phyloP scores from a whole-genome alignment of 2,329 filamentous ascomycete species.

The Colletotrichum limetticola region DNA sequence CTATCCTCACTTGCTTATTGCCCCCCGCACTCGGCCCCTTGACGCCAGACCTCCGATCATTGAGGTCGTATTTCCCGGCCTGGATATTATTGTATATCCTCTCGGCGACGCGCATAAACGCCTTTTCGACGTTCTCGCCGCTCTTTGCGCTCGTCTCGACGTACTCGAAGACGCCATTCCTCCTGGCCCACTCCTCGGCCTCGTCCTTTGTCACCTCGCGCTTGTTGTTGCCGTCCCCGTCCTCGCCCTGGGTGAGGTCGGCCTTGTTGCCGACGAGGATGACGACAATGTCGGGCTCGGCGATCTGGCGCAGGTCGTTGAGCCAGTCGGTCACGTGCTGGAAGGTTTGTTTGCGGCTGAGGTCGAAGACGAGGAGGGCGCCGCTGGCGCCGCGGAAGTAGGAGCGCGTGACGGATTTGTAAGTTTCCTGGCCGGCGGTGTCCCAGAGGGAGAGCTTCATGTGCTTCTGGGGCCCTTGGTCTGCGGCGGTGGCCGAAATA shows the following conservation, averaged over 20 bases:
- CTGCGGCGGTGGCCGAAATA: conserved; percentile 40
- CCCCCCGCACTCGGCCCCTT: conserved; percentile 73
- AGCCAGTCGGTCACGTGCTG: conserved; percentile 92
- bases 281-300: conserved; percentile 94
- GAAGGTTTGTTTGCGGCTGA: conserved; percentile 87
- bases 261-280: conserved; percentile 96
- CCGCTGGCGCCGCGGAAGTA: conserved; percentile 86
- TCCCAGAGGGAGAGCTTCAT: conserved; percentile 98
- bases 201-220: conserved; percentile 85
- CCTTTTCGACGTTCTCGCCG: conserved; percentile 91
- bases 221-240: conserved; percentile 59
- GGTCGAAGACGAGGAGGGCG: conserved; percentile 91
- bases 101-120: conserved; percentile 93
- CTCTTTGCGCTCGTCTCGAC: conserved; percentile 97
- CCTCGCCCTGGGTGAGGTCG: conserved; percentile 71
- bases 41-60: conserved; percentile 91
- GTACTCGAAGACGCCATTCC: conserved; percentile 90
- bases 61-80: conserved; percentile 92
- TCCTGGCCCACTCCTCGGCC: conserved; percentile 87
- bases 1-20: conserved; percentile 58
- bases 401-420: conserved; percentile 93
- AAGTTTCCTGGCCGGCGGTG: conserved; percentile 95
- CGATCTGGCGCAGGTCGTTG: conserved; percentile 91
- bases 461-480: conserved; percentile 66
- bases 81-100: conserved; percentile 98